A percentile compares a stretch with the other conserved stretches of the same genome.
These are phyloP conservation scores for Podosphaera fusca DNA, from an alignment of 2,329 filamentous ascomycete genomes.

Conservation along the genomic window DNA sequence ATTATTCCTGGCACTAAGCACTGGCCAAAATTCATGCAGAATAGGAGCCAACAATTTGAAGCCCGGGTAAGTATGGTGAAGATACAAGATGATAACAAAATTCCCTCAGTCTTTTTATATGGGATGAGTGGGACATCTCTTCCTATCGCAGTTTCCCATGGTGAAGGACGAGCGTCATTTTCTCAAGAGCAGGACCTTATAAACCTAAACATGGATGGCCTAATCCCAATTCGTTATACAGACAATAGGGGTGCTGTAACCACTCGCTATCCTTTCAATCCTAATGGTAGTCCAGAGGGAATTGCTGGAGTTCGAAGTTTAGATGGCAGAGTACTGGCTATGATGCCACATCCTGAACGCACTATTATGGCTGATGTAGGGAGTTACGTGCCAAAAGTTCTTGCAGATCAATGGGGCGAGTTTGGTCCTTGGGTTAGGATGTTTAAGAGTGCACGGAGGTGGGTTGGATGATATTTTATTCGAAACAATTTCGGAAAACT, in stretches of 20 bases:
- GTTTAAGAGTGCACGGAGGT: conserved; percentile 50
- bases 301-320: conserved; percentile 43
- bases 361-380: conserved; percentile 42
- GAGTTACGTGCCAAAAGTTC: conserved; percentile 37
- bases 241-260: conserved; percentile 60
- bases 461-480: conserved; percentile 23
- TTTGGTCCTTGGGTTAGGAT: conserved; percentile 47
- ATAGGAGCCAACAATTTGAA: conserved; percentile 74
- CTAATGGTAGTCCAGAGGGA: conserved; percentile 46
- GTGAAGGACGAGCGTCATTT: conserved; percentile 67
- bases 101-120: conserved; percentile 64
- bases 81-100: conserved; percentile 36
- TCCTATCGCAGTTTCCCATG: conserved; percentile 75
- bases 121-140: conserved; percentile 66
- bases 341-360: conserved; percentile 57
- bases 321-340: conserved; percentile 43
- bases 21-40: conserved; percentile 77
- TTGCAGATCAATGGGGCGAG: conserved; percentile 39
- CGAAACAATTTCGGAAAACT: too few relatives aligned
- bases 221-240: conserved; percentile 62
- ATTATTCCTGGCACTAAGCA: conserved; percentile 63
- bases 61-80: conserved; percentile 69
- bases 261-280: conserved; percentile 71
- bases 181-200: conserved; percentile 26
- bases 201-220: conserved; percentile 36